Evolutionary conservation across 208 protist species (phyloP).

Genomic region (Trichomonas vaginalis): DNA sequence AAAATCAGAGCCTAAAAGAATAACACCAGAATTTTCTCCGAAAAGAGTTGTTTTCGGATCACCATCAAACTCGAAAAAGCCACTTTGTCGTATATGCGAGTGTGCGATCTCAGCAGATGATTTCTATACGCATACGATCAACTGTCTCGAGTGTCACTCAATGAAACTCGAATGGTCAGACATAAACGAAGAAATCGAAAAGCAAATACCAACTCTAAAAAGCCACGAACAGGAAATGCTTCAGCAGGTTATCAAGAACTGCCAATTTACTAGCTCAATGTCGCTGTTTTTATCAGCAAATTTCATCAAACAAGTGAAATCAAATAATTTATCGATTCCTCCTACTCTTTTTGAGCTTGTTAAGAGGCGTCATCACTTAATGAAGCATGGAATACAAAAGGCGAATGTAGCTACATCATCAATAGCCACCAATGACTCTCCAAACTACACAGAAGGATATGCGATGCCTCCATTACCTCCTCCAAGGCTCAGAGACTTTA

Average conservation of each 20-base stretch:
- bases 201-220: neutral
- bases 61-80: neutral
- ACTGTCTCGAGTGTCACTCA: neutral
- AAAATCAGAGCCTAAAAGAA: neutral
- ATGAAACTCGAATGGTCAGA: neutral
- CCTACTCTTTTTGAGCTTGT: neutral
- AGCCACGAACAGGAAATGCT: neutral
- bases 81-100: neutral
- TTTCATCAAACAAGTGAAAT: neutral
- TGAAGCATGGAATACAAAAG: neutral
- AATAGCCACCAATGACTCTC: neutral
- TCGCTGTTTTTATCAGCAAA: neutral
- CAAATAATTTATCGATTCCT: neutral
- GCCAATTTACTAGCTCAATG: neutral
- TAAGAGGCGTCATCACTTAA: neutral
- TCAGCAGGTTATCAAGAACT: neutral
- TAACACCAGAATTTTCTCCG: neutral
- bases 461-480: neutral
- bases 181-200: neutral
- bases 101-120: neutral
- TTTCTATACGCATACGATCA: neutral
- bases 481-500: neutral
- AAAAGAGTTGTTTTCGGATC: neutral
- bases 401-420: neutral
- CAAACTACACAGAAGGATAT: neutral